Base-by-base conservation (phyloP, 2,329 filamentous ascomycete species). In the Talaromyces sp. region DNA sequence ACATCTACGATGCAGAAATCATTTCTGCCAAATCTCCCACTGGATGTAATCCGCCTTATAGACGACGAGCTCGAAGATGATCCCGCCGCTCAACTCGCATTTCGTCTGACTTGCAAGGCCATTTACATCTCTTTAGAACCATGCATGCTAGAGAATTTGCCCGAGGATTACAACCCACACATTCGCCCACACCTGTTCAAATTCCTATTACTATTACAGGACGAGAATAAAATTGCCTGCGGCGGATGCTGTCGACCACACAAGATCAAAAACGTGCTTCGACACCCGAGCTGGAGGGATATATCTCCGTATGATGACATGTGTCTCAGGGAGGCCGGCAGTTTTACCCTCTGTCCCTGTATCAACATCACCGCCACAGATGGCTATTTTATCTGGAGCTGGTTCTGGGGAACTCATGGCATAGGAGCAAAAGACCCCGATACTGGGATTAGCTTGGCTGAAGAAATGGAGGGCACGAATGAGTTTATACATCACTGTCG, bases 381-480 rank as follows among this genome's bases (percentile, higher is more conserved):
- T 14, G 43, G 19, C 3, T 26, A 26, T 12, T 29, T 29, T 8
- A 7, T 50, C 9, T 50, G 43, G 43, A 17, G 14, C 10, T 50
- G 10, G 12, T 50, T 26, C 8, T 50, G 19, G 19, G 19, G 9
- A 3, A 3, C 3, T 1, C 12, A 50, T 14, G 24, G 4, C 9
- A 7, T 21, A 10, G 19, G 43, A 14, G 19, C 43, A 50, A 10
- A 9, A 5, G 8, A 26, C 14, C 19, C 19, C 1, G 3, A 9
- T 26, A 17, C 19, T 14, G 4, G 9, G 3, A 24, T 2, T 9
- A 1, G 2, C 17, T 2, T 38, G 17, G 6, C 35, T n/a, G 1
- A n/a, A 5, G 1, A 17, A n/a, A 14, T 38, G 1, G 0, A 0
- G 17, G 8, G 3, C 0, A n/a, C 17, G 5, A 14, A 14, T 2